phyloP scores from a whole-genome alignment of 1,284 basidiomycete genomes.

The Veloboletus limbatus region DNA sequence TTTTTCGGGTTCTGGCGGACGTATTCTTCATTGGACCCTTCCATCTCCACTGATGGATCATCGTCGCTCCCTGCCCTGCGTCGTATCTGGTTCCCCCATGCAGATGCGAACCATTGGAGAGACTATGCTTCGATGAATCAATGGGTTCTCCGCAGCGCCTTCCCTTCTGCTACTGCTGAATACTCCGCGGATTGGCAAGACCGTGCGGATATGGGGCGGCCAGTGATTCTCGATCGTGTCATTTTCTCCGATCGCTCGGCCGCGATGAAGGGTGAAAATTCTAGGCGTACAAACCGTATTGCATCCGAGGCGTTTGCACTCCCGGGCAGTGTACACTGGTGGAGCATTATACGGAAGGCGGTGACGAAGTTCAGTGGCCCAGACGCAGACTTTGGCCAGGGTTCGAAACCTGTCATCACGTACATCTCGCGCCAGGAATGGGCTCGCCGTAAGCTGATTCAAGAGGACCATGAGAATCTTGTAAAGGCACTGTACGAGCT shows the following conservation, averaged over 20 bases:
- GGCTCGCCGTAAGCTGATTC: slow-evolving; percentile 72
- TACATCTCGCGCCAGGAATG: slow-evolving; percentile 85
- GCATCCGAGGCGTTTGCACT: slow-evolving; percentile 73
- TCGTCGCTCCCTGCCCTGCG: slow-evolving; percentile 70
- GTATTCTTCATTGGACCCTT: slow-evolving; percentile 73
- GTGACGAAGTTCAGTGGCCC: slow-evolving; percentile 70
- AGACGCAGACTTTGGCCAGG: slow-evolving; percentile 37
- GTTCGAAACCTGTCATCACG: slow-evolving; percentile 67
- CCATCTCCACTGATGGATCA: slow-evolving; percentile 60
- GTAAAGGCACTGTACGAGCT: slow-evolving; percentile 63
- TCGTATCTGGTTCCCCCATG: slow-evolving; percentile 71
- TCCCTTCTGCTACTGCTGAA: slow-evolving; percentile 74
- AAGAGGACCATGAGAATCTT: slow-evolving; percentile 63
- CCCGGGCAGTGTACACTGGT: slow-evolving; percentile 76
- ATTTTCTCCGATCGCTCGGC: slow-evolving; percentile 81
- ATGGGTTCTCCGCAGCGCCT: slow-evolving; percentile 70
- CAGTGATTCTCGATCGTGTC: slow-evolving; percentile 80
- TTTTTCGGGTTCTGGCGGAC: slow-evolving; percentile 88
- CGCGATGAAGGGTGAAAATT: slow-evolving; percentile 70
- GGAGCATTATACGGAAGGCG: slow-evolving; percentile 71
- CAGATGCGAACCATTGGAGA: slow-evolving; percentile 76
- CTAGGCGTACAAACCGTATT: slow-evolving; percentile 66
- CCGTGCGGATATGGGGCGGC: slow-evolving; percentile 62
- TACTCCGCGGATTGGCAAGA: slow-evolving; percentile 81
- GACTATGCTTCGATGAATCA: slow-evolving; percentile 85